Conservation (phyloP, 495 filamentous ascomycete genomes). For the Penicilliopsis zonata region DNA sequence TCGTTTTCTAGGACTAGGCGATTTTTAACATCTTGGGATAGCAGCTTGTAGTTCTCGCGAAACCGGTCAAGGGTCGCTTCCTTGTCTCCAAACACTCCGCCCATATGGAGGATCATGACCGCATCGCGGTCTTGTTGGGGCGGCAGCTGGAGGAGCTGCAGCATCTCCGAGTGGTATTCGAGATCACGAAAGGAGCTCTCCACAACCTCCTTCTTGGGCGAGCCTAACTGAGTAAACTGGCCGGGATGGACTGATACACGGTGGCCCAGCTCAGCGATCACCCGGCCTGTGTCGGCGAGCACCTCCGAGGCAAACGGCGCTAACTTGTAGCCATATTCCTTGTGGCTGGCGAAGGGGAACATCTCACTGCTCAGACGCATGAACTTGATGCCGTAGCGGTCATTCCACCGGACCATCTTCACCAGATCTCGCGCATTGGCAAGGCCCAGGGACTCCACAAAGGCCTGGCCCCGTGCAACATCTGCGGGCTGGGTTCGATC, state of each 20-base stretch:
- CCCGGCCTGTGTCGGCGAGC: constrained; percentile 62
- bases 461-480: constrained; percentile 49
- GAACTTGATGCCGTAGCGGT: constrained; percentile 85
- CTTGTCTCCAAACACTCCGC: constrained; percentile 86
- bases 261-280: constrained; percentile 73
- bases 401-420: constrained; percentile 89
- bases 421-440: constrained; percentile 72
- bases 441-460: constrained; percentile 66
- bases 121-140: constrained; percentile 77
- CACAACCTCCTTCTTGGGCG: constrained; percentile 63
- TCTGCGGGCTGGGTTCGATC: constrained; percentile 57
- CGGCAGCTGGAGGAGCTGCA: constrained; percentile 65
- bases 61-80: constrained; percentile 71
- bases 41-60: constrained; percentile 56
- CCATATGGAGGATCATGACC: constrained; percentile 92
- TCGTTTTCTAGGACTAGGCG: constrained; percentile 90
- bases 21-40: constrained; percentile 59
- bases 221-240: constrained; percentile 85
- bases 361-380: constrained; percentile 88
- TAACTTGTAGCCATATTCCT: constrained; percentile 77
- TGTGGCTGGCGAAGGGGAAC: constrained; percentile 91
- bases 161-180: constrained; percentile 80
- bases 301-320: constrained; percentile 75
- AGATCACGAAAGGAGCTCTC: constrained; percentile 68
- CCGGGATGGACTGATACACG: constrained; percentile 85